Percentiles rank a stretch among this genome's conserved stretches.
phyloP scores from a whole-genome alignment of 192 early-diverging fungal species.

The Coemansia sp. region DNA sequence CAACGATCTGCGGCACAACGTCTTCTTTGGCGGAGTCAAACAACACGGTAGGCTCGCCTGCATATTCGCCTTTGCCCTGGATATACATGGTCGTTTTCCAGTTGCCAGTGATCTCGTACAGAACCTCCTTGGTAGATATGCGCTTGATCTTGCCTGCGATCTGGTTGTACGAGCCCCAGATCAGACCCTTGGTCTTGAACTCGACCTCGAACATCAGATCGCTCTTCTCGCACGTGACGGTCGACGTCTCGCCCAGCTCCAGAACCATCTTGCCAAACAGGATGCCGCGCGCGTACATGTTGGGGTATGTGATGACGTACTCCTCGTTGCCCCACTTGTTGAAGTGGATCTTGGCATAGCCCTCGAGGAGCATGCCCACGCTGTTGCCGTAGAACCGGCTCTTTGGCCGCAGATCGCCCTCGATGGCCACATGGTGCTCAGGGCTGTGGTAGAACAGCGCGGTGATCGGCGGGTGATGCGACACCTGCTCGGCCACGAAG shows the following conservation, averaged over 20 bases:
- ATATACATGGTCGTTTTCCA: constrained; percentile 75
- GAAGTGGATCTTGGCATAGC: constrained; percentile 57
- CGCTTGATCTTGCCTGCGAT: constrained; percentile 82
- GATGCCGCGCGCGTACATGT: constrained; percentile 90
- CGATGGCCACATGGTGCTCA: constrained; percentile 72
- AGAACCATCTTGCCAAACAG: constrained; percentile 92
- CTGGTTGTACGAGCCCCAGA: constrained; percentile 70
- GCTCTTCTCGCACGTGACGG: constrained; percentile 67
- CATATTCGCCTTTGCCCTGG: constrained; percentile 12
- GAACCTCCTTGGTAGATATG: constrained; percentile 67
- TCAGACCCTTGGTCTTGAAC: constrained; percentile 81
- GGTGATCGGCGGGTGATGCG: constrained; percentile 92
- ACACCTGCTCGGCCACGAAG: constrained; percentile 89
- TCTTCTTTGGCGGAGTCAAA: constrained; percentile 69
- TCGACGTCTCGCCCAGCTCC: constrained; percentile 84
- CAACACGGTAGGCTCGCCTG: constrained; percentile 56
- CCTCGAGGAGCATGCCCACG: constrained; percentile 85
- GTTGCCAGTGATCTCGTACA: constrained; percentile 85
- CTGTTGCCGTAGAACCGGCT: constrained; percentile 88
- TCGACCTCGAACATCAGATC: constrained; percentile 82
- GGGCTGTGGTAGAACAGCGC: constrained; percentile 82
- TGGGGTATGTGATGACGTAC: constrained; percentile 84
- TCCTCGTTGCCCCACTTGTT: constrained; percentile 56
- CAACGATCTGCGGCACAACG: constrained; percentile 68
- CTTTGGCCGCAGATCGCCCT: constrained; percentile 81